Evolutionary conservation across 2,329 filamentous ascomycete species (phyloP), one percentile per base, ranked within the genome.

Genomic region (Pseudonectria foliicola): DNA sequence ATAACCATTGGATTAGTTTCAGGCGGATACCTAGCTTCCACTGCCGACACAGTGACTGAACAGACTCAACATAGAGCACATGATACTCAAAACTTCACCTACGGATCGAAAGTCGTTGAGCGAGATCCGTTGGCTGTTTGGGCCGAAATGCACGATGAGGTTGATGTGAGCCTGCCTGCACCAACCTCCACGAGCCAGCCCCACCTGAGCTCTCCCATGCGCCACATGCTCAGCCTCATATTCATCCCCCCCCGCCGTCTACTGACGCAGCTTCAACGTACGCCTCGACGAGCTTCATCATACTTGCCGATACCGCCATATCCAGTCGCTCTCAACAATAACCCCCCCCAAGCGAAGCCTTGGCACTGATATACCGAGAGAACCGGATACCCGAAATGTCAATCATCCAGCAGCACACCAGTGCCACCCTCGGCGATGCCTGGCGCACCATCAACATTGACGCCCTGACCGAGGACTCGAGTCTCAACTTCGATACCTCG

Each of bases 361-460:
- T 18, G 31, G 34, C 27, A 25, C 27, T 34, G 14, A 21, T 31
- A 27, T 13, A 28, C 33, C 27, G 34, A 4, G 30, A 26, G 25
- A 15, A 33, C 4, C 8, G 25, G 25, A 27, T 37, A 42, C 35
- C 31, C 25, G 37, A 27, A 1, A 81, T 82, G 77, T 82, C 77
- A 34, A 79, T 82, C 55, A 80, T 80, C 49, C 77, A 80, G 57
- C 75, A 81, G 58, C 72, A 78, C 62, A 75, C 71, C 33, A 63
- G 67, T 39, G 71, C 73, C 37, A 69, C 76, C 49, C 69, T 82
- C 36, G 66, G 66, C 61, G 77, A 82, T 49, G 73, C 75, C 56
- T 82, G 77, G 77, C 85, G 89, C 62, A 95, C 87, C 48, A 92
- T 95, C 73, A 87, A 95, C 73, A 83, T 95, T 62, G 89, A 95